Conservation (phyloP, 2,329 filamentous ascomycete species). For the Seiridium unicorne region DNA sequence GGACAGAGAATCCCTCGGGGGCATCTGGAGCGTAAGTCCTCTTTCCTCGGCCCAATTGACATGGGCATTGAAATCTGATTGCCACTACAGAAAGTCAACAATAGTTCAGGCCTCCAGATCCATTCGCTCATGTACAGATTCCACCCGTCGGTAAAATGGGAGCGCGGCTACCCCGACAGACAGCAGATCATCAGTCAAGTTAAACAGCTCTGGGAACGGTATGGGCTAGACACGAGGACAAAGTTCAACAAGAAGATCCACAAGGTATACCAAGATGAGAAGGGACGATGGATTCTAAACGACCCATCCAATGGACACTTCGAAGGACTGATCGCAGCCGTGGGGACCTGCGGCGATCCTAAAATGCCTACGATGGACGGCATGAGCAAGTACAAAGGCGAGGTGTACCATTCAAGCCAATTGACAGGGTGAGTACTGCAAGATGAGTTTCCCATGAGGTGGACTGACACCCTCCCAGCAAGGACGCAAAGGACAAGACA, state of each 20-base stretch:
- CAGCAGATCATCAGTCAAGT: constrained; percentile 75
- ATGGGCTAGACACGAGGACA: constrained; percentile 69
- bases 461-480: constrained; percentile 38
- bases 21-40: constrained; percentile 72
- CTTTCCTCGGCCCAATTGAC: neutral
- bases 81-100: constrained; percentile 66
- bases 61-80: neutral
- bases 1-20: constrained; percentile 63
- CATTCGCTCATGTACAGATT: constrained; percentile 88
- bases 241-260: constrained; percentile 69
- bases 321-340: constrained; percentile 74
- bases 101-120: constrained; percentile 78
- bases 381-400: constrained; percentile 70
- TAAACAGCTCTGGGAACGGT: constrained; percentile 69
- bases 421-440: constrained; percentile 54
- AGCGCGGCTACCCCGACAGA: constrained; percentile 73
- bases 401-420: constrained; percentile 72
- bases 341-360: constrained; percentile 78
- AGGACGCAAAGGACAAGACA: constrained; percentile 70
- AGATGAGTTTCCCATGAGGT: too few relatives aligned
- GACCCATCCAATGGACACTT: constrained; percentile 68
- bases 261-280: constrained; percentile 65
- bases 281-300: constrained; percentile 77
- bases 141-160: constrained; percentile 75
- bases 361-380: constrained; percentile 70